Percentiles rank a stretch among this genome's conserved stretches.
These are phyloP conservation scores for Cyanidiococcus yangmingshanensis DNA, from an alignment of 23 red algal species.

Conservation along the genomic window DNA sequence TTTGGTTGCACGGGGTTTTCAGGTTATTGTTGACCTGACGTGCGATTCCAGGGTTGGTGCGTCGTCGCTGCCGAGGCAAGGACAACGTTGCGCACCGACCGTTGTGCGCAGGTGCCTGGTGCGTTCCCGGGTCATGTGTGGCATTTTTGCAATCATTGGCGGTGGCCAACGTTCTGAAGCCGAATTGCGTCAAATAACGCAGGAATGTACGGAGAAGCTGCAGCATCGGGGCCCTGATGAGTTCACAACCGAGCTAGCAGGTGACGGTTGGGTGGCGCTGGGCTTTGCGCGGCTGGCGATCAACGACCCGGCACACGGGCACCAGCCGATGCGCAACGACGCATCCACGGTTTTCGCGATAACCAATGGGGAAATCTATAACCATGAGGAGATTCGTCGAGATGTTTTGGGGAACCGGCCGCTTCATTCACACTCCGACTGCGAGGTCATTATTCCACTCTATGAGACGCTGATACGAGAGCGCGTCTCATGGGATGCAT, in stretches of 20 bases:
- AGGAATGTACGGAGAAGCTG: slow-evolving; percentile 37
- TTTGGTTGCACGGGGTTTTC: too few species aligned
- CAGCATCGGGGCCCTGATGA: slow-evolving; percentile 89
- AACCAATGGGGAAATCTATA: slow-evolving; percentile 97
- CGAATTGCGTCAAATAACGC: slow-evolving; percentile 28
- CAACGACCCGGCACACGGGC: slow-evolving; percentile 70
- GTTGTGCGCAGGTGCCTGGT: not conserved
- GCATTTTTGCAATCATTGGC: slow-evolving; percentile 79
- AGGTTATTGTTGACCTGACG: too few species aligned
- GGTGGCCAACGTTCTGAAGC: slow-evolving; percentile 19
- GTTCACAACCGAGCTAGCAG: slow-evolving; percentile 33
- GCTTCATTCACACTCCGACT: slow-evolving; percentile 50
- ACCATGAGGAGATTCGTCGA: slow-evolving; percentile 33
- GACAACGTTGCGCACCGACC: too few species aligned
- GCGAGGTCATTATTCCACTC: slow-evolving; percentile 75
- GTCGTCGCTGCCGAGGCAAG: too few species aligned
- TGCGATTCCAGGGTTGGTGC: too few species aligned
- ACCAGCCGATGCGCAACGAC: slow-evolving; percentile 64
- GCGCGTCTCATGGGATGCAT: not conserved
- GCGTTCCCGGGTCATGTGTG: slow-evolving; percentile 47
- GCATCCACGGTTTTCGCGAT: slow-evolving; percentile 34
- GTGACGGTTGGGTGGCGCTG: slow-evolving; percentile 64
- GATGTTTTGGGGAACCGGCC: not conserved
- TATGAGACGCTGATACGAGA: slow-evolving; percentile 34
- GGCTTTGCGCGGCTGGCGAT: slow-evolving; percentile 89